Base-by-base conservation (phyloP, 1,284 basidiomycete species). In the Amylostereum areolatum region DNA sequence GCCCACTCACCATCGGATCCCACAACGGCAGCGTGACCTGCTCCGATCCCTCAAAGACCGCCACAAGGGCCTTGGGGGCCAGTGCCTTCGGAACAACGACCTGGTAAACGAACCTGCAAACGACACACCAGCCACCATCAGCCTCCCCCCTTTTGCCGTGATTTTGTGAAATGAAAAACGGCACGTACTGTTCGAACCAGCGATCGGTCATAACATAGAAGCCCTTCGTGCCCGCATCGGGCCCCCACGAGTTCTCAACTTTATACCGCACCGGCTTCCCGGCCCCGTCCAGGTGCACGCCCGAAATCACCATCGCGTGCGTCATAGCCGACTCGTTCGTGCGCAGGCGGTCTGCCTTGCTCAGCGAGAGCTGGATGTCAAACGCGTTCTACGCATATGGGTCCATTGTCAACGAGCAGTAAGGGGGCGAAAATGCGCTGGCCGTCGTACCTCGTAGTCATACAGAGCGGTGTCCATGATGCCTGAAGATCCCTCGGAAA, bases 1-100 rank as follows among this genome's bases (percentile, higher is more conserved):
- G n/a, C n/a, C n/a, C n/a, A n/a, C n/a, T n/a, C n/a, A n/a, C 91
- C 90, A 95, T 91, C 5, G 92, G 91, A 66, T 94, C 92, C 92
- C 92, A 96, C 43, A 87, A 77, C 8, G 91, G 84, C 34, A 95
- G 69, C 30, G 89, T 80, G 35, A 78, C 68, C 50, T 72, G 68
- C 40, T 90, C 72, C 6, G 74, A 79, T 12, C 72, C 66, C 57
- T 96, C 89, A 51, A 81, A 87, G n/a, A 95, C 80, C 60, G 84
- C 80, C 39, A 86, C 80, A 48, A 93, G 84, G 45, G 90, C 84
- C 66, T 79, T 84, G 18, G 89, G 83, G 32, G 90, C 88, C 51
- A 93, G 66, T 35, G 78, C 75, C 64, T 84, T 86, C 33, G 90
- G 91, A 6, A 92, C 81, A 8, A 96, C 93, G 30, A 95, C 81